These are phyloP conservation scores for Gardenia jasminoides DNA, from an alignment of 257 asterid genomes.

Conservation along the genomic window DNA sequence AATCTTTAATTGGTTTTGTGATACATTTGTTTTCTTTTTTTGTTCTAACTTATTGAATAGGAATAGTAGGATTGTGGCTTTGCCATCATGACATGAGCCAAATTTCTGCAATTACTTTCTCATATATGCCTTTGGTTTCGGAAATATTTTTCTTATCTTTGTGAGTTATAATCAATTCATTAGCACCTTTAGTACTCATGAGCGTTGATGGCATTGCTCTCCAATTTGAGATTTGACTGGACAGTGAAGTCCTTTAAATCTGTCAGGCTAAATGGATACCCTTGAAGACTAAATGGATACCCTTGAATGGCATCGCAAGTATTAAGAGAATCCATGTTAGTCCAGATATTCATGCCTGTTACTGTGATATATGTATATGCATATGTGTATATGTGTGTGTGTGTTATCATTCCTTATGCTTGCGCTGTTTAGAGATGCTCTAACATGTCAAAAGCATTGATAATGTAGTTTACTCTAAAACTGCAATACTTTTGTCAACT, in stretches of 20 bases:
- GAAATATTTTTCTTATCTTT: neutral
- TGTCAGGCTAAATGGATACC: neutral
- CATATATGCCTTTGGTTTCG: neutral
- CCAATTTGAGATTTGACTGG: neutral
- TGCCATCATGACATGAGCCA: too few relatives aligned
- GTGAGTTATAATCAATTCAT: neutral
- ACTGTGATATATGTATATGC: too few relatives aligned
- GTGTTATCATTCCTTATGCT: too few relatives aligned
- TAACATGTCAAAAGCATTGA: neutral
- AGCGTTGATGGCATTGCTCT: neutral
- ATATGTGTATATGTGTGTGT: too few relatives aligned
- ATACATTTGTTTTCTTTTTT: neutral
- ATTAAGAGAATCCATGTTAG: neutral
- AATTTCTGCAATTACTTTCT: neutral
- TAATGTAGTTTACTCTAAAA: neutral
- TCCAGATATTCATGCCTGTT: neutral
- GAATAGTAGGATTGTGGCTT: neutral
- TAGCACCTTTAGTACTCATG: neutral
- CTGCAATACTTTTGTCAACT: slow-evolving; percentile 29
- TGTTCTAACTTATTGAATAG: neutral
- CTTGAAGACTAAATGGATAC: too few relatives aligned
- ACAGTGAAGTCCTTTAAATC: neutral
- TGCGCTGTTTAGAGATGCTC: neutral
- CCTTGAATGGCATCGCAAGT: neutral
- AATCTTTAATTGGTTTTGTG: neutral